Evolutionary conservation across 306 rosid genomes (phyloP).

Genomic region (Datisca glomerata): DNA sequence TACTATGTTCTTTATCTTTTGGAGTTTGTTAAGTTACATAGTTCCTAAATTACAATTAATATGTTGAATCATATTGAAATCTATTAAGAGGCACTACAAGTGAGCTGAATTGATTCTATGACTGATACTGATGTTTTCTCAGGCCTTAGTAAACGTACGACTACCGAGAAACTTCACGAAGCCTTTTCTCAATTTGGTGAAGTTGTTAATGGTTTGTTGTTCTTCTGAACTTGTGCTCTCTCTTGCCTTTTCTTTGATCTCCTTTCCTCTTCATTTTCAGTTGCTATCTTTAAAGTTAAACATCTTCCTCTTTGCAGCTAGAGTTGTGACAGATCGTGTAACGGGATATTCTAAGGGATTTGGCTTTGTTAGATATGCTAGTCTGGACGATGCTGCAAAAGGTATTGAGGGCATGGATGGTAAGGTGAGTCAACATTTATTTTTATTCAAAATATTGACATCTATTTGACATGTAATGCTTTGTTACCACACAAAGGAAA

Average conservation of each 20-base stretch:
- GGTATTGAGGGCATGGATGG: constrained; percentile 99
- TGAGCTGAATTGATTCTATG: too few relatives aligned
- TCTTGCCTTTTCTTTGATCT: neutral
- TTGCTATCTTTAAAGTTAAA: neutral
- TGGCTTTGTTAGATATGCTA: constrained; percentile 82
- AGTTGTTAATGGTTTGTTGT: constrained; percentile 54
- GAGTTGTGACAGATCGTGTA: constrained; percentile 78
- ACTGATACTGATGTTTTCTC: constrained; percentile 7
- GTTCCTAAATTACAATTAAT: too few relatives aligned
- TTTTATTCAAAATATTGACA: neutral
- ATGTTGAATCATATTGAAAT: too few relatives aligned
- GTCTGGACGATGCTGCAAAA: constrained; percentile 67
- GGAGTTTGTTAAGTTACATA: too few relatives aligned
- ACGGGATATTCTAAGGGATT: constrained; percentile 90
- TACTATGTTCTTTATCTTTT: too few relatives aligned
- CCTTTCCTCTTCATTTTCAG: neutral
- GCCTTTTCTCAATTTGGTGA: constrained; percentile 78
- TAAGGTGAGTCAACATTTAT: constrained; percentile 35
- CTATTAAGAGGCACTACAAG: too few relatives aligned
- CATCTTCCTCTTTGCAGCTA: constrained; percentile 38
- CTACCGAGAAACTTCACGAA: constrained; percentile 55
- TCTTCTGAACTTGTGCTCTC: neutral
- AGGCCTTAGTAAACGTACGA: constrained; percentile 92
- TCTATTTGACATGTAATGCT: neutral
- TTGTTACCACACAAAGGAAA: too few relatives aligned